These are phyloP conservation scores for Heracleum sosnowskyi DNA, from an alignment of 129 eudicot species.

Conservation along the genomic window DNA sequence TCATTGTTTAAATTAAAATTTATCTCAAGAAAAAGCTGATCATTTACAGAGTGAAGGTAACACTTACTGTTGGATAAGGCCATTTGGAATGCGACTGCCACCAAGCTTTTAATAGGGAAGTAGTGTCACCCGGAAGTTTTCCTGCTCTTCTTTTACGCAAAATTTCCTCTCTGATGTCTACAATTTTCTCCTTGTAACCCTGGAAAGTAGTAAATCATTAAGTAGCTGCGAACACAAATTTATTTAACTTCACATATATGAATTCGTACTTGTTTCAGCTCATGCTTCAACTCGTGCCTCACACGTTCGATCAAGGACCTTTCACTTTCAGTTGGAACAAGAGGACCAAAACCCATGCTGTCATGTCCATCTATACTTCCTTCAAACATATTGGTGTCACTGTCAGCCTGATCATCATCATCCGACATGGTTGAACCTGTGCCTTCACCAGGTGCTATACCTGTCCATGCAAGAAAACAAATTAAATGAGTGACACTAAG, in stretches of 20 bases:
- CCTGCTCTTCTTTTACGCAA: slow-evolving; percentile 90
- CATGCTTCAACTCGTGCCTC: slow-evolving; percentile 86
- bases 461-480: slow-evolving; percentile 25
- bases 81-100: slow-evolving; percentile 94
- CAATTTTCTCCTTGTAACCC: slow-evolving; percentile 89
- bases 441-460: slow-evolving; percentile 84
- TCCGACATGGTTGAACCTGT: slow-evolving; percentile 96
- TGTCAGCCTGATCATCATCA: slow-evolving; percentile 76
- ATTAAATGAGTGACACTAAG: neutral
- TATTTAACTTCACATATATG: neutral
- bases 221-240: neutral
- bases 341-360: slow-evolving; percentile 91
- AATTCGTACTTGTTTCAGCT: slow-evolving; percentile 64
- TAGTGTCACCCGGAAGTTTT: slow-evolving; percentile 88
- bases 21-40: neutral
- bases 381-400: slow-evolving; percentile 64
- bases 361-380: slow-evolving; percentile 66
- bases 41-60: neutral
- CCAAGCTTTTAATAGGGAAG: slow-evolving; percentile 85
- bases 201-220: slow-evolving; percentile 18
- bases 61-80: slow-evolving; percentile 88
- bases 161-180: slow-evolving; percentile 87
- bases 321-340: slow-evolving; percentile 75
- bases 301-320: slow-evolving; percentile 94
- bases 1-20: neutral